Evolutionary conservation across 2,329 filamentous ascomycete species (phyloP), one percentile per base, ranked within the genome.

Genomic region (Xylaria hypoxylon): DNA sequence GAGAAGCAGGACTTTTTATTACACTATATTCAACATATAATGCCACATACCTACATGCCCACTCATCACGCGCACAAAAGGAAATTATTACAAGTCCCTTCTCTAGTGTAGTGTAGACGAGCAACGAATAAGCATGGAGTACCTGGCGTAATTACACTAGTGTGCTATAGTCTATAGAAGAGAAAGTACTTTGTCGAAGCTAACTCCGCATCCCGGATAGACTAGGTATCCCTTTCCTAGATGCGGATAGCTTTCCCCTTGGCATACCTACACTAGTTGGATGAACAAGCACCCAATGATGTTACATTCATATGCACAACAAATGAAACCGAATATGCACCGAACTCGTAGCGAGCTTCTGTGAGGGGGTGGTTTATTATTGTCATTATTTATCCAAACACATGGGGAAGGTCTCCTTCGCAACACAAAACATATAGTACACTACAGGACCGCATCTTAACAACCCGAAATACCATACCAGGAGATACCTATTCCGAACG

Each of bases 271-370:
- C n/a, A n/a, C n/a, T n/a, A n/a, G 35, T 26, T 28, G 63, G 47
- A 53, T n/a, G 52, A 52, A 55, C 45, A 58, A 51, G 53, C 38
- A 53, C 35, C 47, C 35, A 52, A 58, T 47, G 58, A 62, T 58
- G 44, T 65, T 61, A 50, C 63, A 47, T 61, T 35, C 24, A 48
- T 38, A 60, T 60, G 62, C 42, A 15, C 52, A 58, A 50, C 55
- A 48, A 63, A 60, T 64, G 64, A 33, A 56, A 60, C 65, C 65
- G 57, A 67, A 64, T 67, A 64, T 60, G 65, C 56, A 67, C 64
- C 64, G 60, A 64, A 64, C 50, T 60, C 35, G 53, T 62, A 66
- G 59, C 52, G 59, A 66, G 59, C 35, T 48, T 59, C 42, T 51
- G 57, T 51, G 53, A 48, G 40, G 55, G 35, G 59, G 47, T 65